phyloP scores from a whole-genome alignment of 192 early-diverging fungal genomes.

The Entomortierella parvispora region DNA sequence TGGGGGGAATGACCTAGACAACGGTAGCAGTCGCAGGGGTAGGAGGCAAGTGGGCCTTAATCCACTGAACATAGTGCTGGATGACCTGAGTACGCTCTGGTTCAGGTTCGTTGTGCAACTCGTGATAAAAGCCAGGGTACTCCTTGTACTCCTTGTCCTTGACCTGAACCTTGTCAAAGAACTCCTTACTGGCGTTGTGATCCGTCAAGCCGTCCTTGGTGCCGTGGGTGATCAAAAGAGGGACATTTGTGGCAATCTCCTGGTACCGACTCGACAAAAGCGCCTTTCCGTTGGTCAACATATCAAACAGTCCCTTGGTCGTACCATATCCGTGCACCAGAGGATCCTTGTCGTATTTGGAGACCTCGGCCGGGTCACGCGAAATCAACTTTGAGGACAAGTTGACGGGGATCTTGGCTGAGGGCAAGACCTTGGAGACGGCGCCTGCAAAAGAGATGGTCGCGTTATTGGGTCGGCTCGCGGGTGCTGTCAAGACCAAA shows the following conservation, averaged over 20 bases:
- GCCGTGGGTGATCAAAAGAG: slow-evolving; percentile 66
- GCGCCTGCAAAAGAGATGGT: slow-evolving; percentile 48
- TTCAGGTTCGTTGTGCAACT: slow-evolving; percentile 53
- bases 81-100: slow-evolving; percentile 52
- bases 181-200: slow-evolving; percentile 47
- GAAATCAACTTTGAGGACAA: slow-evolving; percentile 58
- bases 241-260: slow-evolving; percentile 52
- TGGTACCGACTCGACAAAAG: slow-evolving; percentile 37
- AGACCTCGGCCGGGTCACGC: slow-evolving; percentile 54
- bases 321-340: slow-evolving; percentile 62
- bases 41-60: slow-evolving; percentile 30
- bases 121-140: slow-evolving; percentile 28
- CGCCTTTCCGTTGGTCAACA: slow-evolving; percentile 61
- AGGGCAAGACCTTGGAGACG: slow-evolving; percentile 54
- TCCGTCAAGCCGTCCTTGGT: slow-evolving; percentile 59
- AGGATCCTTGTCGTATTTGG: slow-evolving; percentile 65
- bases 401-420: slow-evolving; percentile 53
- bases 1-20: too few species aligned
- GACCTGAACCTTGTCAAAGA: slow-evolving; percentile 50
- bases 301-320: slow-evolving; percentile 57
- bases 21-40: neutral
- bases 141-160: slow-evolving; percentile 57
- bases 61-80: slow-evolving; percentile 57
- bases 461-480: slow-evolving; percentile 38
- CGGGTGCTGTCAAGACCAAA: slow-evolving; percentile 34